Evolutionary conservation across 208 protist species (phyloP).

Genomic region (Naegleria fowleri): DNA sequence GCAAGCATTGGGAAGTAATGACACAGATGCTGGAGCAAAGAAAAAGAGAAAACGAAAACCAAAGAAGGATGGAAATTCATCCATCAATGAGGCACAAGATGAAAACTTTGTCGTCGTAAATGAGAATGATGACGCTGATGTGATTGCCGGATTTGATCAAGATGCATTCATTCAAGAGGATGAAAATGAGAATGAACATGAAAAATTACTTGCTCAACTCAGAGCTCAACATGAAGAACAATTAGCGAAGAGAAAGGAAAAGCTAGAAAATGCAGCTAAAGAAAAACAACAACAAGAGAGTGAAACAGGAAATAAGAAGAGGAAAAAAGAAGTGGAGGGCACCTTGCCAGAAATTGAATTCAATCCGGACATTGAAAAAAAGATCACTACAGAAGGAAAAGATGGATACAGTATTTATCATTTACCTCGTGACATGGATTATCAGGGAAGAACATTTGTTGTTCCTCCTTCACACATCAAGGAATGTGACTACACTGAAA

Average conservation of each 20-base stretch:
- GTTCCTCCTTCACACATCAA: background rate
- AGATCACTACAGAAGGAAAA: background rate
- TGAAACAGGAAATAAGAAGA: background rate
- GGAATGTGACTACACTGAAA: background rate
- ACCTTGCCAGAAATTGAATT: background rate
- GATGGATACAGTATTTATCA: background rate
- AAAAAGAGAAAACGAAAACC: background rate
- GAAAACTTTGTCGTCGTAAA: background rate
- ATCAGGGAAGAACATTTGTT: conserved; percentile 12
- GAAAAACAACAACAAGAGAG: background rate
- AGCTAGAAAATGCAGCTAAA: background rate
- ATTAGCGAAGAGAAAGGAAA: background rate
- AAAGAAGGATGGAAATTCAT: background rate
- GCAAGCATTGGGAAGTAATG: background rate
- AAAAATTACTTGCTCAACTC: background rate
- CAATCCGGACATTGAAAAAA: background rate
- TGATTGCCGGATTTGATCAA: background rate
- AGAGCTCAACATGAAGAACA: background rate
- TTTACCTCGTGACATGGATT: background rate
- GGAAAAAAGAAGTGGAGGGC: background rate
- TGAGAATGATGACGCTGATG: background rate
- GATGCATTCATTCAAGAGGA: background rate
- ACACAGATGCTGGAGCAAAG: background rate
- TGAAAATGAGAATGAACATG: background rate
- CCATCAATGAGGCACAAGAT: background rate